Evolutionary conservation across 2,329 filamentous ascomycete species (phyloP).

Genomic region (Colletotrichum liriopes): DNA sequence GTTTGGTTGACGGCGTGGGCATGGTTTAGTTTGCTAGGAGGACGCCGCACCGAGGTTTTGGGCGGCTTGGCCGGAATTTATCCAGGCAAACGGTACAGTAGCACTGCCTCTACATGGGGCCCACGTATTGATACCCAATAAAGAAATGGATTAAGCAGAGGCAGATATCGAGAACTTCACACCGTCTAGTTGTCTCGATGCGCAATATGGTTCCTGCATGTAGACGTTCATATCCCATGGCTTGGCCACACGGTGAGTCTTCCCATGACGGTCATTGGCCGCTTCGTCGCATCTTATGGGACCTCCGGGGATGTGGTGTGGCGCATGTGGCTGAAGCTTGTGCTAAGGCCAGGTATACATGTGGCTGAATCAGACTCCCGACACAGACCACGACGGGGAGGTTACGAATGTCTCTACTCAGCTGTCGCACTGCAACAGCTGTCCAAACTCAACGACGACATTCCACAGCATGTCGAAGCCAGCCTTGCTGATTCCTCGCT

Average conservation of each 20-base stretch:
- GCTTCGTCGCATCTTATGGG: background rate
- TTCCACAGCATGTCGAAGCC: slow-evolving; percentile 36
- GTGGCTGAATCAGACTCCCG: slow-evolving; percentile 34
- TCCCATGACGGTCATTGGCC: slow-evolving; percentile 23
- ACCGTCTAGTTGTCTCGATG: background rate
- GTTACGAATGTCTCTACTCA: slow-evolving; percentile 6
- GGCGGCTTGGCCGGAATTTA: background rate
- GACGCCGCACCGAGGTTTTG: background rate
- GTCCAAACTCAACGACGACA: slow-evolving; percentile 25
- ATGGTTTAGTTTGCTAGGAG: slow-evolving; percentile 12
- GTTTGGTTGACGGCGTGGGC: slow-evolving; percentile 28
- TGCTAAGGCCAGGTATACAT: slow-evolving; percentile 8
- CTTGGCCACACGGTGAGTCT: slow-evolving; percentile 28
- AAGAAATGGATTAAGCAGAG: slow-evolving; percentile 20
- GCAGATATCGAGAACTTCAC: background rate
- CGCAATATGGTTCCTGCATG: background rate
- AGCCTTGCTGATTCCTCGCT: slow-evolving; percentile 26
- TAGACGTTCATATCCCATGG: no score
- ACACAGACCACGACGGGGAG: slow-evolving; percentile 14
- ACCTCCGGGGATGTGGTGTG: background rate
- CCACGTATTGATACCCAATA: slow-evolving; percentile 39
- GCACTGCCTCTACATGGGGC: background rate
- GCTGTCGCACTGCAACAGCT: slow-evolving; percentile 25
- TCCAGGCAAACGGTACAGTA: background rate
- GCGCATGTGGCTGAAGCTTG: slow-evolving; percentile 30